Evolutionary conservation across 352 stramenopile genomes (phyloP), one percentile per base, ranked within the genome.

Genomic region (Hyphochytrium catenoides): DNA sequence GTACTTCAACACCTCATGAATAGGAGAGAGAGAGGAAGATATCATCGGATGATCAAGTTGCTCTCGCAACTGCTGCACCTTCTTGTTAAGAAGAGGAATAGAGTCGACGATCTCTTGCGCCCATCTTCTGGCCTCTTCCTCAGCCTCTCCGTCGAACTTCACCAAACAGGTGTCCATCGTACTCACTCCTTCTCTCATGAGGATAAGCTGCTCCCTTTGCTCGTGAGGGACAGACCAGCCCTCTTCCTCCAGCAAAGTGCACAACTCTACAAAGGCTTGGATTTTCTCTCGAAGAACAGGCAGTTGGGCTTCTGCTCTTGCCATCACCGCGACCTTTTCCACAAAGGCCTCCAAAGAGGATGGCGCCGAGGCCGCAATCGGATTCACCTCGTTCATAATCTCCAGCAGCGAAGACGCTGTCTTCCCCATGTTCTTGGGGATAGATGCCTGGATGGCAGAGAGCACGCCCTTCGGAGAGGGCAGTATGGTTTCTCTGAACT

Each of bases 161-260:
- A 74, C 76, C 1, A 90, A 56, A 0, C 72, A 84, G 4, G 63
- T 65, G 51, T 94, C 81, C 1, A 95, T 52, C 26, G 62, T 72
- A 26, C 75, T 44, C 1, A 94, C 75, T 4, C 78, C 72, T 46
- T 93, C 73, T 23, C 91, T 87, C 62, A 93, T 77, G 27, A 94
- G 68, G 33, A 89, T 73, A 33, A 94, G 82, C 37, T 88, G 59
- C 34, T 87, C 78, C 35, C 87, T 85, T 42, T 91, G 65, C 17
- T 91, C 59, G 22, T 94, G 81, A 0, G 76, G 72, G 2, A 93
- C 57, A 11, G 63, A 55, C 82, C 81, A 93, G 5, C 71, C 54
- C 44, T 90, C 81, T 23, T 78, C 76, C 26, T 87, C 70, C 74
- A 93, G 90, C 27, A 93, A 54, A 7, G 74, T 56, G 2, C 62